phyloP scores from a whole-genome alignment of 2,329 filamentous ascomycete genomes.

The Arachnopeziza araneosa region DNA sequence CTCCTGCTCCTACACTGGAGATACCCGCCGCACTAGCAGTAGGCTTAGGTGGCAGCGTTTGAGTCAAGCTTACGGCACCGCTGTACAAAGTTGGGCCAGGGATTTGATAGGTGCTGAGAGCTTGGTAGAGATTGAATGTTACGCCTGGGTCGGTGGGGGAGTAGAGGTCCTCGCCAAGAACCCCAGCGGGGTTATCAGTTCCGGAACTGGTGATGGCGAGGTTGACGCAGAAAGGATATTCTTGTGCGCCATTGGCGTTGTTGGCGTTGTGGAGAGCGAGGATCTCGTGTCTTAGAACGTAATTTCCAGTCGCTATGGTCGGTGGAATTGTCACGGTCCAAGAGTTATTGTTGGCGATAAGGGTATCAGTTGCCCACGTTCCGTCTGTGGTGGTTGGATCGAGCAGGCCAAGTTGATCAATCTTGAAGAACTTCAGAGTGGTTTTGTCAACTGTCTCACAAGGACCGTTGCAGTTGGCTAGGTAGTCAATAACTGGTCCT shows the following conservation, averaged over 20 bases:
- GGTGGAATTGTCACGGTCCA: constrained; percentile 44
- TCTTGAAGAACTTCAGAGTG: constrained; percentile 38
- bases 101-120: constrained; percentile 28
- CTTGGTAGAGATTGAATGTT: constrained; percentile 33
- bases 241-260: constrained; percentile 40
- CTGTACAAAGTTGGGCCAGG: constrained; percentile 31
- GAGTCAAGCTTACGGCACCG: constrained; percentile 11
- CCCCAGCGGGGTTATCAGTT: constrained; percentile 33
- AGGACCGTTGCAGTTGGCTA: constrained; percentile 32
- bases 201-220: constrained; percentile 41
- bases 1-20: constrained; percentile 6
- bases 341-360: constrained; percentile 48
- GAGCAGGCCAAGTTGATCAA: constrained; percentile 35
- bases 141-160: constrained; percentile 38
- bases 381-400: constrained; percentile 27
- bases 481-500: constrained; percentile 28
- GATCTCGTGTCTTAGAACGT: constrained; percentile 46
- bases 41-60: constrained; percentile 14
- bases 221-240: constrained; percentile 46
- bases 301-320: constrained; percentile 40
- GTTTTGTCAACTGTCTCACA: constrained; percentile 38
- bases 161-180: constrained; percentile 37
- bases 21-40: constrained; percentile 6
- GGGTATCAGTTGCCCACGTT: constrained; percentile 39
- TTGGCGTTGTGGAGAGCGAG: constrained; percentile 25